Evolutionary conservation across 352 stramenopile genomes (phyloP), one percentile per base, ranked within the genome.

Genomic region (Globisporangium viniferum): DNA sequence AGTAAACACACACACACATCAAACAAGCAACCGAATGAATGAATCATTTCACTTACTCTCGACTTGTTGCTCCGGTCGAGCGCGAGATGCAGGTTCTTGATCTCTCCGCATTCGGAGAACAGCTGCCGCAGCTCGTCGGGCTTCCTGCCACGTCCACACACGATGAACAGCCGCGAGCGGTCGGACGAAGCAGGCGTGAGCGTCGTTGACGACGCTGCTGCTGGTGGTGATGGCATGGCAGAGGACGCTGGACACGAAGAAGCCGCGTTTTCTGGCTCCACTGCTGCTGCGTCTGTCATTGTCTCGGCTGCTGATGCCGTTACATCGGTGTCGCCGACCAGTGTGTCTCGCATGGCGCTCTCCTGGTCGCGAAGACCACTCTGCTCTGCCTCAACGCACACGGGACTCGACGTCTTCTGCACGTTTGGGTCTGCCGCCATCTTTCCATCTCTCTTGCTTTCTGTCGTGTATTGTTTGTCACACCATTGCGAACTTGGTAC

Each of bases 21-120:
- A 51, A 33, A 31, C 22, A 62, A 62, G 10, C 31, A 51, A 27
- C 31, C 1, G 9, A 20, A n/a, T n/a, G 5, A 48, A 48, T 20
- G 48, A 55, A 18, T 18, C 33, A 41, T 10, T 27, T 2, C 6
- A 67, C 76, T 27, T 60, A 92, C 86, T 39, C 86, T 67, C 4
- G 86, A 94, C 56, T 90, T 91, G 77, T 88, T 83, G 62, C 81
- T 91, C 59, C 86, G 81, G 74, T 94, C 86, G 35, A 89, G 81
- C 33, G 84, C 86, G 22, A 94, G 55, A 58, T 92, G 81, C 49
- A 92, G 66, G 61, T 91, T 73, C 68, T 84, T 82, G 57, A 94
- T 88, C 20, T 74, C 54, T 12, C 86, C 86, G 41, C 80, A 92
- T 3, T 67, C 62, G 29, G 71, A 75, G 44, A 94, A 94, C 39